Evolutionary conservation across 495 filamentous ascomycete species (phyloP).

Genomic region (Lasiosphaeria hispida): DNA sequence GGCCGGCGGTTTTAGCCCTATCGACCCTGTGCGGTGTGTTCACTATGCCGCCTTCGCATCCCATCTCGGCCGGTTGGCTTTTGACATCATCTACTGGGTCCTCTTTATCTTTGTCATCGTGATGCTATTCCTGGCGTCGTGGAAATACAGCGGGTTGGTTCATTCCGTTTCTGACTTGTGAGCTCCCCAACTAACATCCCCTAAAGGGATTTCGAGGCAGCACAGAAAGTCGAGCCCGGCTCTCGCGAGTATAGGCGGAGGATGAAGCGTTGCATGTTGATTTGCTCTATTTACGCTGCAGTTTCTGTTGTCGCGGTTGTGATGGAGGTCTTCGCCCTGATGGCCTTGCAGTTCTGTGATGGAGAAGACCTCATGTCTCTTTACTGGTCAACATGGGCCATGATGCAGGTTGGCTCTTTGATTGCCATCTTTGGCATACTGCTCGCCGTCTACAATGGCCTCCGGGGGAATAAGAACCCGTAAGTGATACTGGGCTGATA

Average conservation of each 20-base stretch:
- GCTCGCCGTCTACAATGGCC: slow-evolving; percentile 38
- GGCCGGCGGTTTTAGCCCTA: slow-evolving; percentile 34
- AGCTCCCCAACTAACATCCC: background rate
- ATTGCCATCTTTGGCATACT: slow-evolving; percentile 50
- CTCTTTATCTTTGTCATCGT: slow-evolving; percentile 41
- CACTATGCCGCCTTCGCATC: slow-evolving; percentile 48
- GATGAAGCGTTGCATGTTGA: slow-evolving; percentile 31
- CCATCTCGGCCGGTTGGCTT: slow-evolving; percentile 36
- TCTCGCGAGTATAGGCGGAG: slow-evolving; percentile 20
- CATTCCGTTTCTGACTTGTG: background rate
- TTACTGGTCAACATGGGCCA: slow-evolving; percentile 49
- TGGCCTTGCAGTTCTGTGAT: slow-evolving; percentile 48
- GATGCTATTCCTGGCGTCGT: slow-evolving; percentile 40
- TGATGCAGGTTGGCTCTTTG: slow-evolving; percentile 45
- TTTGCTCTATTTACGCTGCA: slow-evolving; percentile 33
- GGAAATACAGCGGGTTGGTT: slow-evolving; percentile 42
- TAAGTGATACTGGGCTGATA: slow-evolving; percentile 17
- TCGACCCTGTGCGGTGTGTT: slow-evolving; percentile 35
- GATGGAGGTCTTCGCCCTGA: slow-evolving; percentile 42
- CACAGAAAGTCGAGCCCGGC: slow-evolving; percentile 21
- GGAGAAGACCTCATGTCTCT: slow-evolving; percentile 49
- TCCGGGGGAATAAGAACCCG: slow-evolving; percentile 41
- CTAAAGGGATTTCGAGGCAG: slow-evolving; percentile 19
- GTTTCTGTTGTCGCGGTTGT: slow-evolving; percentile 35
- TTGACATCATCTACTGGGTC: slow-evolving; percentile 48